phyloP scores from a whole-genome alignment of 2,329 filamentous ascomycete genomes.

The Colletotrichum tanaceti region DNA sequence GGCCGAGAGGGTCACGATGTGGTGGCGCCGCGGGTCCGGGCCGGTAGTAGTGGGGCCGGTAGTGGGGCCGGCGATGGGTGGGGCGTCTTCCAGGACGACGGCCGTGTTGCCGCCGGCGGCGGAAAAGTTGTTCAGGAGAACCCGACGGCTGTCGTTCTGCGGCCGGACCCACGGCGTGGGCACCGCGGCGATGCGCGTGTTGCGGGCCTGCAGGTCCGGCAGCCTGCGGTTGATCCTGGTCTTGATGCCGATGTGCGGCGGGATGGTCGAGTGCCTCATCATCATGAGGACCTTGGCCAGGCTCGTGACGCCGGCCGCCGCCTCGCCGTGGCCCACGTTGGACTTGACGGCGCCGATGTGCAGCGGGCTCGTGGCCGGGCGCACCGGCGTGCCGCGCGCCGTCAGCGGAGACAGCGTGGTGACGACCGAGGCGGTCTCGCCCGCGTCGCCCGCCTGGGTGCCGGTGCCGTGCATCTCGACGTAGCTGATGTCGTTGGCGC shows the following conservation, averaged over 20 bases:
- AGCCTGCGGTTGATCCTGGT: slow-evolving; percentile 69
- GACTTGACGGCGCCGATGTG: slow-evolving; percentile 44
- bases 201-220: slow-evolving; percentile 66
- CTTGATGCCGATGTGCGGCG: slow-evolving; percentile 72
- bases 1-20: slow-evolving; percentile 67
- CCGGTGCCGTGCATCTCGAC: slow-evolving; percentile 61
- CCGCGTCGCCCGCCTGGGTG: slow-evolving; percentile 44
- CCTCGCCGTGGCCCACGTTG: slow-evolving; percentile 39
- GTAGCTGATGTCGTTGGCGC: slow-evolving; percentile 57
- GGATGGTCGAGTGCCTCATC: slow-evolving; percentile 35
- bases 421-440: slow-evolving; percentile 42
- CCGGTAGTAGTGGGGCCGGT: no score
- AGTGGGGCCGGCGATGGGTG: no score
- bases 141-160: slow-evolving; percentile 57
- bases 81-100: slow-evolving; percentile 72
- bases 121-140: slow-evolving; percentile 76
- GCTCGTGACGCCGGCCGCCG: slow-evolving; percentile 37
- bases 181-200: slow-evolving; percentile 68
- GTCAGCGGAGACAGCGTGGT: slow-evolving; percentile 45
- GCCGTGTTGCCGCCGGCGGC: slow-evolving; percentile 79
- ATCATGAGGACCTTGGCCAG: slow-evolving; percentile 35
- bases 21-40: slow-evolving; percentile 63
- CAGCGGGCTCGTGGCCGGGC: slow-evolving; percentile 38
- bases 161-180: slow-evolving; percentile 61
- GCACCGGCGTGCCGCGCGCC: slow-evolving; percentile 40